These are phyloP conservation scores for Nakazawaea holstii DNA, from an alignment of 805 yeast species.

Conservation along the genomic window DNA sequence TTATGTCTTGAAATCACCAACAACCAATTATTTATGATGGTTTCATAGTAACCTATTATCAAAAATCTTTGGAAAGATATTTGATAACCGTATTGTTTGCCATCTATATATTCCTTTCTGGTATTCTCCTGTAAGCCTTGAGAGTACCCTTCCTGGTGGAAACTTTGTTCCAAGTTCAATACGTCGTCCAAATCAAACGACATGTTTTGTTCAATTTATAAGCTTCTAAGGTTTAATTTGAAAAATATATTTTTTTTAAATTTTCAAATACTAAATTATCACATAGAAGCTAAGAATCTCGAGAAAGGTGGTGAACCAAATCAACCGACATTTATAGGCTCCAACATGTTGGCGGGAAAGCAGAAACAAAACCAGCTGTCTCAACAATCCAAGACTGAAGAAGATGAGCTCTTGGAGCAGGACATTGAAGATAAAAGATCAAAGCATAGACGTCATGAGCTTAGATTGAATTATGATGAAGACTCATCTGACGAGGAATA, in stretches of 20 bases:
- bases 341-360: background rate
- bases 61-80: conserved; percentile 69
- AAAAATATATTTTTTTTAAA: background rate
- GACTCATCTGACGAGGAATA: conserved; percentile 20
- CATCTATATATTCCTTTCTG: conserved; percentile 60
- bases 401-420: conserved; percentile 14
- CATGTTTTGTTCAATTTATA: conserved; percentile 19
- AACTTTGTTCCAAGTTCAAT: conserved; percentile 55
- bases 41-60: conserved; percentile 65
- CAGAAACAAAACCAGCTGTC: too few species aligned
- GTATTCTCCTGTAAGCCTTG: conserved; percentile 68
- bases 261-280: too few species aligned
- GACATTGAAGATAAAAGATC: conserved; percentile 15
- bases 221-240: background rate
- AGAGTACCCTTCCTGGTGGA: conserved; percentile 60
- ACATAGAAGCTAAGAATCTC: too few species aligned
- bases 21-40: conserved; percentile 36
- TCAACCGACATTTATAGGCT: background rate
- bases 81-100: conserved; percentile 79
- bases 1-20: conserved; percentile 11
- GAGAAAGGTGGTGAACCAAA: too few species aligned
- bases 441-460: conserved; percentile 10
- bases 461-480: conserved; percentile 15
- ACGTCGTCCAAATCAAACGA: conserved; percentile 51
- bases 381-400: conserved; percentile 1